Evolutionary conservation across 2,329 filamentous ascomycete species (phyloP), one percentile per base, ranked within the genome.

Genomic region (Sporothrix euskadiensis): DNA sequence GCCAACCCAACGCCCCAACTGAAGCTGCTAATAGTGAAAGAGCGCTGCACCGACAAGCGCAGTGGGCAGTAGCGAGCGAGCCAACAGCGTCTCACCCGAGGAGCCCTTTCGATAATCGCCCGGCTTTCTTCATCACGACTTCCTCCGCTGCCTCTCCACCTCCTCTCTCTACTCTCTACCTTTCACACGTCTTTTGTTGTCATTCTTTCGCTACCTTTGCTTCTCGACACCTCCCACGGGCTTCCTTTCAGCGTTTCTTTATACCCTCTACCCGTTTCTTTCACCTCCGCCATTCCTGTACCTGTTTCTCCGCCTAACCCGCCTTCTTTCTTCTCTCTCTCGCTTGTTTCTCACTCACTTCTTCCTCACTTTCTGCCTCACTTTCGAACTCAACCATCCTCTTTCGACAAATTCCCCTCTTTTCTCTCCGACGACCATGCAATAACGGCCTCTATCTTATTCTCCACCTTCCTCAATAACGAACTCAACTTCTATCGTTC

Each of bases 31-130:
- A 8, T 22, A 59, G 30, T 35, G 68, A 71, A 71, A 47, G 41
- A 71, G 56, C 39, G 39, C 39, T 65, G 68, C 52, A 70, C 68
- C 12, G 52, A 44, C 52, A 35, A 61, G 30, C 39, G 65, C 65
- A 54, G 26, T 12, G 4, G 35, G 35, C 35, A 35, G 35, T 4
- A 56, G n/a, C 59, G 14, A 68, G 49, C 63, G 41, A 68, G 22
- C 69, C 71, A 47, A 52, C 56, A 72, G 30, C 71, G 63, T 74
- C 69, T 61, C 49, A 69, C 69, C 47, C 70, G 26, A n/a, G 65
- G 26, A n/a, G 65, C 30, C 59, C 35, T 49, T 57, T 74, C 35
- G 68, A 56, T 61, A 61, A 47, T 49, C 63, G 63, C 63, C 65
- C n/a, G 30, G 14, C 35, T 54, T 35, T 65, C 39, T 52, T 69